Conservation (phyloP, 164 flowering plant genomes). For the Malania oleifera region DNA sequence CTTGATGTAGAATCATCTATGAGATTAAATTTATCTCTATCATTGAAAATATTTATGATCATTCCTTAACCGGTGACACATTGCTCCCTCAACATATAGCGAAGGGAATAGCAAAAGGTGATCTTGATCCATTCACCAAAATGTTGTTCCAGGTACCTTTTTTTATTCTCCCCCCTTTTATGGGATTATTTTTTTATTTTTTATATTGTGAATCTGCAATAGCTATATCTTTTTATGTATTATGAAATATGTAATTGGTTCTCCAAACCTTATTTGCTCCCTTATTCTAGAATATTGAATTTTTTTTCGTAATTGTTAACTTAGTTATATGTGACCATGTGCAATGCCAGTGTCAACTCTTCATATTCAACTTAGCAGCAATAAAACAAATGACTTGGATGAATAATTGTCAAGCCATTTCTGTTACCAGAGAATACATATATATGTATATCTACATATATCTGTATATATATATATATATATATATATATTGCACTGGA, state of each 20-base stretch:
- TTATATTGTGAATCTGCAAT: too few species aligned
- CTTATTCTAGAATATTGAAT: too few species aligned
- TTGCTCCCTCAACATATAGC: slow-evolving; percentile 58
- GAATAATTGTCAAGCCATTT: neutral
- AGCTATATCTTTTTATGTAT: too few species aligned
- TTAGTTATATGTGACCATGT: too few species aligned
- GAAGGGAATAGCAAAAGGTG: slow-evolving; percentile 81
- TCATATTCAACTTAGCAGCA: too few species aligned
- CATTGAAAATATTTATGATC: slow-evolving; percentile 6
- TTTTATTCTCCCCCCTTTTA: neutral
- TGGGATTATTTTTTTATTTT: neutral
- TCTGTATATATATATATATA: too few species aligned
- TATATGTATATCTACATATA: too few species aligned
- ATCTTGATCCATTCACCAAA: slow-evolving; percentile 82
- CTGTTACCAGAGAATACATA: too few species aligned
- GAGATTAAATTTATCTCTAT: neutral
- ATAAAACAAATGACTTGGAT: neutral
- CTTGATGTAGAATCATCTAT: slow-evolving; percentile 27
- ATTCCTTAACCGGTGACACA: slow-evolving; percentile 55
- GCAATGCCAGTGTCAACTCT: too few species aligned
- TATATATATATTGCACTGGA: neutral
- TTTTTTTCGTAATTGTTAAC: too few species aligned
- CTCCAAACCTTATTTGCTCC: too few species aligned
- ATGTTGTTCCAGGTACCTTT: slow-evolving; percentile 66
- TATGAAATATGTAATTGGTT: too few species aligned